Evolutionary conservation across 1,284 basidiomycete species (phyloP).

Genomic region (Porogramme epimiltina): DNA sequence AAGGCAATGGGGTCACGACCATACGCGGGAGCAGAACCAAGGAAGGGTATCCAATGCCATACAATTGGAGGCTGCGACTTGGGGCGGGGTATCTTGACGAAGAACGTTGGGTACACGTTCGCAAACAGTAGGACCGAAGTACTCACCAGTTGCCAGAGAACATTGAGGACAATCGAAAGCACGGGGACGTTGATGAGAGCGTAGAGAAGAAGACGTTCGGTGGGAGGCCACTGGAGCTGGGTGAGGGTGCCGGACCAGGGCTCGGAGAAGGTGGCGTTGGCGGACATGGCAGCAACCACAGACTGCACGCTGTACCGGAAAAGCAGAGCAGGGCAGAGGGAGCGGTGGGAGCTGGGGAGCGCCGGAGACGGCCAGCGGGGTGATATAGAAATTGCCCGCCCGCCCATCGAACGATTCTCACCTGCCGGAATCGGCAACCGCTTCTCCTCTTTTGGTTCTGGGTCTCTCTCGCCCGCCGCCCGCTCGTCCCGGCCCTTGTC

Average conservation of each 20-base stretch:
- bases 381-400: conserved; percentile 20
- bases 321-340: background rate
- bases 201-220: conserved; percentile 31
- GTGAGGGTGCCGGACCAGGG: conserved; percentile 48
- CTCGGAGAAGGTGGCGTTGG: conserved; percentile 42
- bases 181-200: conserved; percentile 44
- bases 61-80: conserved; percentile 71
- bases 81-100: conserved; percentile 47
- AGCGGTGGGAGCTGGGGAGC: conserved; percentile 11
- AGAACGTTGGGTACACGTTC: background rate
- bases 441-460: conserved; percentile 21
- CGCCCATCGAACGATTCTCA: conserved; percentile 23
- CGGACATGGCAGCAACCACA: conserved; percentile 33
- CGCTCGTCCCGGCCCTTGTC: background rate
- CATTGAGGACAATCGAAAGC: conserved; percentile 56
- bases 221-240: conserved; percentile 28
- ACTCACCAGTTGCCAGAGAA: conserved; percentile 62
- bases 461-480: conserved; percentile 20
- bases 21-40: conserved; percentile 78
- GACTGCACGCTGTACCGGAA: background rate
- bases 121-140: background rate
- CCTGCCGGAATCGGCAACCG: conserved; percentile 16
- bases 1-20: conserved; percentile 83
- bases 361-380: background rate
- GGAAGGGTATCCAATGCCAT: conserved; percentile 77